Evolutionary conservation across 495 filamentous ascomycete genomes (phyloP).

Genomic region (Achaetomiella virescens): DNA sequence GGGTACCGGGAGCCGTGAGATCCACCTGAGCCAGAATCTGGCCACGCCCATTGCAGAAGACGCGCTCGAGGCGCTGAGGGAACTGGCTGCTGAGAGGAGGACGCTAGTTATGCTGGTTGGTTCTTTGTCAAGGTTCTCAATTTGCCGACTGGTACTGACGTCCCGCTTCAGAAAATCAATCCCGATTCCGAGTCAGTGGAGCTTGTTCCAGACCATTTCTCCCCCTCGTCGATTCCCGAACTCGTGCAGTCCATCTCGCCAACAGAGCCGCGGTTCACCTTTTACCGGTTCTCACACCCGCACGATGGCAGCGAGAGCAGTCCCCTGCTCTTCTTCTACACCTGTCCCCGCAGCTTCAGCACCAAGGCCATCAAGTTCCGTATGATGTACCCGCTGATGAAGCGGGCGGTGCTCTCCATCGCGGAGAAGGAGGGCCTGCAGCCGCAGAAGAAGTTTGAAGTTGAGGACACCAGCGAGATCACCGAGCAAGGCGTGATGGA

Average conservation of each 20-base stretch:
- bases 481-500: conserved; percentile 61
- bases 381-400: conserved; percentile 90
- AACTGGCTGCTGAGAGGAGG: conserved; percentile 46
- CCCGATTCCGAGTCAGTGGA: conserved; percentile 70
- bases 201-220: conserved; percentile 52
- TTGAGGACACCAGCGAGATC: conserved; percentile 67
- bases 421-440: conserved; percentile 64
- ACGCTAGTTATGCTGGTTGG: conserved; percentile 76
- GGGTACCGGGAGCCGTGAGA: conserved; percentile 59
- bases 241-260: conserved; percentile 63
- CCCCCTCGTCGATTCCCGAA: conserved; percentile 37
- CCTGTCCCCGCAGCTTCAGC: conserved; percentile 65
- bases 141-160: too few relatives aligned
- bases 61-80: conserved; percentile 58
- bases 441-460: conserved; percentile 65
- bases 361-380: conserved; percentile 75
- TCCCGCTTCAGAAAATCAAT: conserved; percentile 58
- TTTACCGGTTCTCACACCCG: conserved; percentile 64
- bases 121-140: conserved; percentile 7
- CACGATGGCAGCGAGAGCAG: conserved; percentile 50
- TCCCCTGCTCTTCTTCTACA: conserved; percentile 87
- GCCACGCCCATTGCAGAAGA: conserved; percentile 63
- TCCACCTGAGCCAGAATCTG: conserved; percentile 53
- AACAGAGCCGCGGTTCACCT: conserved; percentile 82
- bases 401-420: conserved; percentile 60